Base-by-base conservation (phyloP, 2,329 filamentous ascomycete genomes). In the Ophiostoma perfectum region DNA sequence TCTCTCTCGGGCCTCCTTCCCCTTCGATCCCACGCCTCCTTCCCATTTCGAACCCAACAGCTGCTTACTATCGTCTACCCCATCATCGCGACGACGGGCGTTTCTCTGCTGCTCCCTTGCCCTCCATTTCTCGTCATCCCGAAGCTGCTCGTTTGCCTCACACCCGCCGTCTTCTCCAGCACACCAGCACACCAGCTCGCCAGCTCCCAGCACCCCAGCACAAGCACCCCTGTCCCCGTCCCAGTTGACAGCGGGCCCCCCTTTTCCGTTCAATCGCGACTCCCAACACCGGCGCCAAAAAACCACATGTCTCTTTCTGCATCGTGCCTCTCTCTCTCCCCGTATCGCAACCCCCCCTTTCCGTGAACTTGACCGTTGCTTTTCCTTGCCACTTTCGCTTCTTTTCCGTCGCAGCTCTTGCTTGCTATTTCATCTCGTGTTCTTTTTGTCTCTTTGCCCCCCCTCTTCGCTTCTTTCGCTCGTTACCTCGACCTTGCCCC, bases 221-320 rank as follows among this genome's bases (percentile, higher is more conserved):
- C 58, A 36, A 7, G 7, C 60, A 44, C 63, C 63, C 63, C 39
- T 44, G 63, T 18, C n/a, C n/a, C 41, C 27, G 62, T 64, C 41
- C 39, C 27, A 44, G 9, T 44, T 45, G 62, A 45, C 63, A 27
- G 63, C 41, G 42, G 63, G 47, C 38, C 65, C 65, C 65, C 52
- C 52, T 38, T 45, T 62, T 62, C 18, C 39, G 27, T 55, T 55
- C 11, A 60, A 64, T 55, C 39, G 64, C 47, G 45, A 55, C 66
- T 49, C 45, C n/a, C 63, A 64, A n/a, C 63, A 64, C 63, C 27
- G 63, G 63, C 42, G 63, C 63, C 63, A 47, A 64, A 64, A 64
- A 64, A 64, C 63, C 63, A 41, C 55, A 64, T 60, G 27, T 52
- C 47, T 58, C 58, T 66, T 27, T 62, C 65, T 55, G 27, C 41